A percentile compares a stretch with the other conserved stretches of the same genome.
Conservation (phyloP, 2,329 filamentous ascomycete genomes). For the Teratosphaeriaceae sp. region DNA sequence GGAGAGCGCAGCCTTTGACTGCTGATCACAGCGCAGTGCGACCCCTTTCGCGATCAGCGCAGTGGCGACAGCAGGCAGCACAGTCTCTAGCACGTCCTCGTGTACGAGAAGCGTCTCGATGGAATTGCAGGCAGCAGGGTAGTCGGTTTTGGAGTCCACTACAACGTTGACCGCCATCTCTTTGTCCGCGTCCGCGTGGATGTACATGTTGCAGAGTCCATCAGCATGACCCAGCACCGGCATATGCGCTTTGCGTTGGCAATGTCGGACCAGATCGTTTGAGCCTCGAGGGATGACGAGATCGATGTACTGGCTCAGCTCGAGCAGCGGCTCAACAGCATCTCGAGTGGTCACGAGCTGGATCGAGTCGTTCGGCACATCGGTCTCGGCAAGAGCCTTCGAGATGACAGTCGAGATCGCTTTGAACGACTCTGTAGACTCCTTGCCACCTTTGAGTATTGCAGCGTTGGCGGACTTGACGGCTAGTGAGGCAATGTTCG, state of each 20-base stretch:
- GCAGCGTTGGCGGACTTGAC: conserved; percentile 97
- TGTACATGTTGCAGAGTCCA: conserved; percentile 80
- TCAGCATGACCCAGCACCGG: conserved; percentile 95
- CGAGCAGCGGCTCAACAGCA: conserved; percentile 79
- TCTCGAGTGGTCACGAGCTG: conserved; percentile 93
- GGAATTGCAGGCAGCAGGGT: conserved; percentile 92
- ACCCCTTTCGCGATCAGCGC: conserved; percentile 73
- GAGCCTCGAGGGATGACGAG: conserved; percentile 89
- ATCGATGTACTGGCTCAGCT: conserved; percentile 81
- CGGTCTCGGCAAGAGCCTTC: conserved; percentile 61
- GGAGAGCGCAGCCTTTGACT: conserved; percentile 58
- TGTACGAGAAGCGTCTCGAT: conserved; percentile 89
- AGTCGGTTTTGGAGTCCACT: conserved; percentile 87
- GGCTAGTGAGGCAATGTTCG: conserved; percentile 91
- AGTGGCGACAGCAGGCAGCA: conserved; percentile 65
- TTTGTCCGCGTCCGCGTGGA: conserved; percentile 70
- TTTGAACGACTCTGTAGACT: conserved; percentile 91
- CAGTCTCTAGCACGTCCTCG: conserved; percentile 56
- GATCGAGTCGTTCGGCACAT: conserved; percentile 78
- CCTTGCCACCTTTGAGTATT: conserved; percentile 94
- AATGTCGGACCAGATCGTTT: conserved; percentile 82
- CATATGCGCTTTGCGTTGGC: conserved; percentile 87
- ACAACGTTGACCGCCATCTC: conserved; percentile 68
- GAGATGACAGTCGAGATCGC: conserved; percentile 85
- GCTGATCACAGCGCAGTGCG: conserved; percentile 68